Percentiles rank a stretch among this genome's conserved stretches.
Evolutionary conservation across 1,284 basidiomycete genomes (phyloP).

Genomic region (Austroboletus novae-zelandiae): DNA sequence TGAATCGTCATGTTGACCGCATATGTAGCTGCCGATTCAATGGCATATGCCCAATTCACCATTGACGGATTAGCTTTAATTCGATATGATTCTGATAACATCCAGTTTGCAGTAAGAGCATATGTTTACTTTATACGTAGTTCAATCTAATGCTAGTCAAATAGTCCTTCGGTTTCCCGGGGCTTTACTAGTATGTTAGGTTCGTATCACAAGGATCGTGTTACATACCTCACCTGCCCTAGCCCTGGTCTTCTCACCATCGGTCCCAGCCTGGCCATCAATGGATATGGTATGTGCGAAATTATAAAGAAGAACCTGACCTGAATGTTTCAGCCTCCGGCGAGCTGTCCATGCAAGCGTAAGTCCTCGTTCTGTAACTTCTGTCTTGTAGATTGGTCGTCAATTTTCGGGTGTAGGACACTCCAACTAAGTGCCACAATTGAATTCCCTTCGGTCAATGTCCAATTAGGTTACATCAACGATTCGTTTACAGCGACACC

Average conservation of each 20-base stretch:
- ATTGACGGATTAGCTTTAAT: background rate
- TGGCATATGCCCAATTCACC: background rate
- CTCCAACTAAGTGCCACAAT: background rate
- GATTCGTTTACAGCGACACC: background rate
- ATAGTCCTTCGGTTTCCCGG: background rate
- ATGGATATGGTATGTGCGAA: background rate
- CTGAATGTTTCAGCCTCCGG: background rate
- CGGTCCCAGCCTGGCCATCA: slow-evolving; percentile 1
- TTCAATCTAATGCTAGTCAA: background rate
- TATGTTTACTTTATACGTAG: background rate
- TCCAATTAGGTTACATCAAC: background rate
- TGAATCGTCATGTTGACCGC: background rate
- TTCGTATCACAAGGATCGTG: background rate
- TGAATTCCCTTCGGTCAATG: background rate
- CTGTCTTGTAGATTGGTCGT: too few relatives aligned
- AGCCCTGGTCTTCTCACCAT: slow-evolving; percentile 1
- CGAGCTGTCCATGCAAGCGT: background rate
- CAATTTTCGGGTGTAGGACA: background rate
- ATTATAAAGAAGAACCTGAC: background rate
- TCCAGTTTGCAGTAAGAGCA: slow-evolving; percentile 1
- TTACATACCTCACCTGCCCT: background rate
- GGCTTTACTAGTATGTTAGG: slow-evolving; percentile 1
- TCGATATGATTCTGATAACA: background rate
- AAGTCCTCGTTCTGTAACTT: background rate
- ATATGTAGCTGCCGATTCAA: background rate